Evolutionary conservation across 768 basidiomycete species (phyloP), one percentile per base, ranked within the genome.

Genomic region (Ephemerocybe angulata): DNA sequence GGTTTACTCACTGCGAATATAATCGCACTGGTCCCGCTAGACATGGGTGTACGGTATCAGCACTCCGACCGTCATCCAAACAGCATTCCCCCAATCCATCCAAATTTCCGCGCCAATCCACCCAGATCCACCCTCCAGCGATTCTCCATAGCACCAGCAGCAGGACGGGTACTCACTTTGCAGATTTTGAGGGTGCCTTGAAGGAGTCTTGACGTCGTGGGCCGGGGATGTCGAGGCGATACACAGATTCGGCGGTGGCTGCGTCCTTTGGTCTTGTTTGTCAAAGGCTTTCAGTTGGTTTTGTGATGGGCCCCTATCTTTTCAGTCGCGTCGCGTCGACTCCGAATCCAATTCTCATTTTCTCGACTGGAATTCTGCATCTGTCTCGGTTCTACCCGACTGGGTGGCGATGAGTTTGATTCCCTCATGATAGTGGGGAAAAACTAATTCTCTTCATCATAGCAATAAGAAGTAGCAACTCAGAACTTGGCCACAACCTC

Each of bases 1-100:
- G n/a, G n/a, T n/a, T n/a, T 54, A 73, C 72, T 58, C 67, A 76
- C 74, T 75, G 72, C 71, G 72, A 71, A 59, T 37, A 54, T 58
- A 60, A 61, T 70, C 72, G 73, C 74, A 76, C 75, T 68, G 59
- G 64, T 67, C 70, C 71, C 68, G 68, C 67, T 74, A 73, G 61
- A 29, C 55, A 61, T 58, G 56, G 10, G 62, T 33, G 60, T 55
- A 50, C 53, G 56, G 59, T 62, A 70, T 27, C 27, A 48, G 28
- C 13, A 3, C 44, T 2, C 21, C 27, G 15, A 7, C 27, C 62
- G 66, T 70, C 73, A 76, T 76, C 76, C 70, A 63, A 61, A 71
- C 54, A 55, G 53, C 56, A 52, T 41, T 43, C 44, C 56, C 56
- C 57, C 66, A 69, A 76, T 77, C 76, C 76, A 74, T 55, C 73